A percentile compares a stretch with the other conserved stretches of the same genome.
Conservation (phyloP, 805 yeast genomes). For the Pichia sporocuriosa region DNA sequence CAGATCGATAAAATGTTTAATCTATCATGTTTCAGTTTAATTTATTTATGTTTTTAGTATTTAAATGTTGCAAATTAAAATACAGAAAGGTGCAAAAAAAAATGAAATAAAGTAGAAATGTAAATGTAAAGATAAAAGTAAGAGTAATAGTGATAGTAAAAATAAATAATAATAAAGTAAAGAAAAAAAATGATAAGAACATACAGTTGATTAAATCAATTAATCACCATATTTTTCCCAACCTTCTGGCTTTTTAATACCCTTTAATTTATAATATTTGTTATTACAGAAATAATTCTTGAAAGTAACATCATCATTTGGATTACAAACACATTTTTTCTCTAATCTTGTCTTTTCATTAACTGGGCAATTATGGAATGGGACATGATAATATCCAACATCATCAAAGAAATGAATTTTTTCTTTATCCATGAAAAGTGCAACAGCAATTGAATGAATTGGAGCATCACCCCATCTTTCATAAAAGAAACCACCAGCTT, state of each 20-base stretch:
- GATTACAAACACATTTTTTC: constrained; percentile 68
- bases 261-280: constrained; percentile 50
- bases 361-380: constrained; percentile 76
- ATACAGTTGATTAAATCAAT: not conserved
- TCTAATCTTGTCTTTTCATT: constrained; percentile 49
- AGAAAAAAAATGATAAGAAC: no score
- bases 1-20: no score
- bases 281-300: constrained; percentile 65
- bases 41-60: no score
- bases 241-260: constrained; percentile 54
- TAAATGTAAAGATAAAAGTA: not conserved
- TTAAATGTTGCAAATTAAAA: not conserved
- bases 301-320: constrained; percentile 71
- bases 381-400: constrained; percentile 78
- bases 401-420: constrained; percentile 77
- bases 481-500: constrained; percentile 86
- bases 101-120: not conserved
- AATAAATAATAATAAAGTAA: not conserved
- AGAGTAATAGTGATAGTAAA: not conserved
- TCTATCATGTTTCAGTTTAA: no score
- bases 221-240: constrained; percentile 57
- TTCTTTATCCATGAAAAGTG: constrained; percentile 64
- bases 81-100: not conserved
- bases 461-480: constrained; percentile 97
- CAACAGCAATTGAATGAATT: constrained; percentile 80